Percentiles rank a stretch among this genome's conserved stretches.
Conservation (phyloP, 257 asterid species). For the Agastache rugosa region DNA sequence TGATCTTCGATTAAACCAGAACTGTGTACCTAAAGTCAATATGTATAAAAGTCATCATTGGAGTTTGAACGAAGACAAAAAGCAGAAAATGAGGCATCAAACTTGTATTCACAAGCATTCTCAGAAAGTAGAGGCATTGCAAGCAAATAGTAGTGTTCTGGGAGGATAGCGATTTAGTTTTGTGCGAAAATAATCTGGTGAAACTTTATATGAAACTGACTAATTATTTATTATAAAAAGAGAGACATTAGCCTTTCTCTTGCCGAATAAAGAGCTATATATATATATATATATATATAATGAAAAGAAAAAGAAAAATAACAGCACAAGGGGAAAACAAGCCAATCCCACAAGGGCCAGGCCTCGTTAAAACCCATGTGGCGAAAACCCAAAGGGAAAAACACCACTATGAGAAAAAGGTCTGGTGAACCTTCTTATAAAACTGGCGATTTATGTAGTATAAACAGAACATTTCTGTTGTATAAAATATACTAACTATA, state of each 20-base stretch:
- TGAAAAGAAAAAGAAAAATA: no score
- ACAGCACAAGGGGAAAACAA: no score
- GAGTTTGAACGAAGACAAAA: neutral
- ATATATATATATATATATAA: no score
- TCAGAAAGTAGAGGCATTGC: neutral
- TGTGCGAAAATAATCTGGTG: neutral
- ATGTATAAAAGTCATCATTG: neutral
- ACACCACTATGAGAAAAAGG: no score
- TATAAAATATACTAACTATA: conserved; percentile 2
- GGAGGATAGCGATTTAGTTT: neutral
- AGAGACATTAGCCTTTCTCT: neutral
- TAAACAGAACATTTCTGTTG: neutral
- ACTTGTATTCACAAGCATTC: neutral
- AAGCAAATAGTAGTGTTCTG: neutral
- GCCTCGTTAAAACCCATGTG: no score
- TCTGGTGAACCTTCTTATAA: neutral
- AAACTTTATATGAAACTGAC: neutral
- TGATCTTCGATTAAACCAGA: conserved; percentile 87
- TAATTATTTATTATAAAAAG: neutral
- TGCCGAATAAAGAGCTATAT: no score
- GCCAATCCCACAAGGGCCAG: no score
- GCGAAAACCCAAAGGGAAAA: no score
- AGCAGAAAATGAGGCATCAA: conserved; percentile 9
- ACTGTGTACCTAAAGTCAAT: conserved; percentile 53
- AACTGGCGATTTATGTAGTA: neutral